Evolutionary conservation across 2,329 filamentous ascomycete species (phyloP), one percentile per base, ranked within the genome.

Genomic region (Hymenoscyphus infarciens): DNA sequence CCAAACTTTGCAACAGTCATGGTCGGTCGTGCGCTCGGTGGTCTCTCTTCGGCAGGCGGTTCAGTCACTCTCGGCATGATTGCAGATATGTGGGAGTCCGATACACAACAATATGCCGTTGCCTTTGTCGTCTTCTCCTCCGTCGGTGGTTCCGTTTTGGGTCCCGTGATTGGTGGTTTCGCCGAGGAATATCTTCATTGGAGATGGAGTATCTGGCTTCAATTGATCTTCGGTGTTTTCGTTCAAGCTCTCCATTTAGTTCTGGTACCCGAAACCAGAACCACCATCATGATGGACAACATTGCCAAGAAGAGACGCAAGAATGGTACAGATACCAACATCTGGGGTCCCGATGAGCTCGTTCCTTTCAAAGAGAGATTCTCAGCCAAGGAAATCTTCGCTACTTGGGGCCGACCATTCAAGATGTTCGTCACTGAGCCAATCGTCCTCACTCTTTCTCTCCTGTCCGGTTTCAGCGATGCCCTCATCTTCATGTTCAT

Each of bases 161-260:
- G 90, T 0, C 90, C 90, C 10, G 87, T 93, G 53, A 81, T 92
- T n/a, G 90, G 90, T 67, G 90, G 89, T 0, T 92, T 92, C 70
- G 84, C 88, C 19, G 84, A 92, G 73, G 75, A 83, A 35, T 86
- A 85, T 67, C 79, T 90, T 0, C 73, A 77, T 29, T 95, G 90
- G 90, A 82, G 83, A 67, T 92, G 88, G 88, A 85, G 82, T 61
- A 92, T 94, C 73, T 95, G 91, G 91, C 89, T 94, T 64, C 90
- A 93, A 75, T 83, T 94, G 66, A 92, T 93, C 68, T 86, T 94
- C 60, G 90, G 91, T 19, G 87, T 77, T 8, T 81, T 84, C 38
- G 84, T 91, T 2, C 90, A 93, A 72, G 19, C 83, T 4, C 71
- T 90, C 4, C 89, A 92, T 72, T 78, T 88, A 57, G 71, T 89